phyloP scores from a whole-genome alignment of 208 protist species.

The Plasmodiophora brassicae region DNA sequence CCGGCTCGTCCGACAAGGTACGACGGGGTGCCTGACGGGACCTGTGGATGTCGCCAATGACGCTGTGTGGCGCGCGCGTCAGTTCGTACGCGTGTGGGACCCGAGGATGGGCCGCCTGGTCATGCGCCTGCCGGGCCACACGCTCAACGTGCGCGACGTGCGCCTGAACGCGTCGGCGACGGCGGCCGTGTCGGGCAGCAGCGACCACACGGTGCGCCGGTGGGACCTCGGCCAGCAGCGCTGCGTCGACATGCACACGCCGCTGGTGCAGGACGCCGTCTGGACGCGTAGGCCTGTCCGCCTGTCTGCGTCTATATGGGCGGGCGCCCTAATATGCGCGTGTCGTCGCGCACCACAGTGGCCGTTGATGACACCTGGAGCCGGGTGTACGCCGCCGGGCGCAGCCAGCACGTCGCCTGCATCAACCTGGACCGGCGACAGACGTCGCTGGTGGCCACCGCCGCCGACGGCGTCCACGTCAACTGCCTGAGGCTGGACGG shows the following conservation, averaged over 20 bases:
- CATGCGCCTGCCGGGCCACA: no score
- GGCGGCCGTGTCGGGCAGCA: not conserved
- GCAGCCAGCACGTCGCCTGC: not conserved
- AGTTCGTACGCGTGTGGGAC: no score
- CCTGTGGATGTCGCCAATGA: no score
- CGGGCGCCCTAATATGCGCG: not conserved
- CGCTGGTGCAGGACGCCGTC: not conserved
- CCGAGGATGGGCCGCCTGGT: no score
- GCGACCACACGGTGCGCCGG: not conserved
- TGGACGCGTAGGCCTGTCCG: not conserved
- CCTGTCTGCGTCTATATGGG: not conserved
- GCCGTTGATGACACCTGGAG: not conserved
- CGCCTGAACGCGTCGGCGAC: no score
- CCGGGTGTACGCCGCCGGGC: not conserved
- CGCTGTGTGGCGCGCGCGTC: no score
- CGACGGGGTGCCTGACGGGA: no score
- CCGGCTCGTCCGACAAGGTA: no score
- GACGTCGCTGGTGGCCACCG: not conserved
- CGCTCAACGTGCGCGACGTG: no score
- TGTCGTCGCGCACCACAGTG: not conserved
- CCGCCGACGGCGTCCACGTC: not conserved
- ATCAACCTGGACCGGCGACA: not conserved
- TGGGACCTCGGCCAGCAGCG: not conserved
- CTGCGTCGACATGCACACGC: slow-evolving; percentile 47
- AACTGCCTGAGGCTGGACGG: not conserved